Evolutionary conservation across 23 red algal species (phyloP), one percentile per base, ranked within the genome.

Genomic region (Gracilaria gracilis): DNA sequence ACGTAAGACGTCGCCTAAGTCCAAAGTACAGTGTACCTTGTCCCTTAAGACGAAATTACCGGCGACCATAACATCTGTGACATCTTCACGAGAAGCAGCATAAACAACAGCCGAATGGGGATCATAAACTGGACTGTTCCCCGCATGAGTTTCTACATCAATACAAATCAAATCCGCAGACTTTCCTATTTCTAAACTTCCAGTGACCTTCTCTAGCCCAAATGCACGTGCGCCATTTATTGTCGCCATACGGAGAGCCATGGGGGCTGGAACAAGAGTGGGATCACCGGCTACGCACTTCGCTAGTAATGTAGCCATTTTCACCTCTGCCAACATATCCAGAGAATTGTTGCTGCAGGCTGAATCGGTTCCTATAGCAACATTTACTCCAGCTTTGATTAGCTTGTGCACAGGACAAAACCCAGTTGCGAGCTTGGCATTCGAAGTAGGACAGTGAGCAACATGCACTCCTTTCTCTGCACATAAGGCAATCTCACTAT

Each of bases 341-440:
- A 99, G 89, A 35, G 67, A 81, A 90, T 99, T 99, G 69, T 99
- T 99, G 66, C 90, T 94, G 76, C 67, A 85, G 54, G 89, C 93
- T 17, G 90, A 93, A 79, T 99, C 97, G 15, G 97, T 99, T 29
- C 97, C 97, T 4, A 99, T 59, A 13, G 90, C 97, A 27, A 99
- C 97, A 55, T 96, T 99, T 33, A 99, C 64, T 29, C 97, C 97
- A 62, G 97, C 97, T 51, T 65, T 64, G 57, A 99, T 33, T 65
- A 99, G 42, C 23, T 93, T 83, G 57, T 86, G 78, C 0, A 94
- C 61, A 29, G 85, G 97, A 33, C 90, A 94, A 88, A 99, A 89
- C 0, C 97, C 97, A 55, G 80, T 80, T 20, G 92, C 97, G n/a
- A 99, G 88, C 73, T 99, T 99, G 59, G 95, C 74, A 75, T 99